These are phyloP conservation scores for Remersonia thermophila DNA, from an alignment of 2,329 filamentous ascomycete species.

Conservation along the genomic window DNA sequence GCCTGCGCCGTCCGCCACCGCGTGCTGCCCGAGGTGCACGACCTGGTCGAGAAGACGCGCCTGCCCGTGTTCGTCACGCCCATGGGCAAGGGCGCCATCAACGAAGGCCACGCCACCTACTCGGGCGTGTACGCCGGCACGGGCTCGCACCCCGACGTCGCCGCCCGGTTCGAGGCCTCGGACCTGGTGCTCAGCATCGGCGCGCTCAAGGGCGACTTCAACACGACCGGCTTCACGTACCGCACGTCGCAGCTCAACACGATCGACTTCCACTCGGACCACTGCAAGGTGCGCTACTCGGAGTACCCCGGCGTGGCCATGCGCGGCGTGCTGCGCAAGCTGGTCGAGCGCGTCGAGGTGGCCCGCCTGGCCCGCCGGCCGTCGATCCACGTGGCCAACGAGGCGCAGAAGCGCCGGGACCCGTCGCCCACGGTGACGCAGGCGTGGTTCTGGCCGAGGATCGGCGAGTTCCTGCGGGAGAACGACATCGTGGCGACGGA, in stretches of 20 bases:
- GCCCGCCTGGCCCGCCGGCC: constrained; percentile 41
- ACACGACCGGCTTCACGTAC: constrained; percentile 74
- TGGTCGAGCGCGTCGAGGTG: constrained; percentile 48
- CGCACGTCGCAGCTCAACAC: constrained; percentile 63
- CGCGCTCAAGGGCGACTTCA: constrained; percentile 56
- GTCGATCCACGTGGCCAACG: constrained; percentile 42
- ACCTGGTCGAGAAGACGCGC: constrained; percentile 58
- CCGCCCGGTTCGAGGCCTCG: constrained; percentile 51
- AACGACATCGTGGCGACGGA: constrained; percentile 75
- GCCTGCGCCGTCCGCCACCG: constrained; percentile 70
- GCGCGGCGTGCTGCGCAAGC: constrained; percentile 62
- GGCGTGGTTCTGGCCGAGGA: constrained; percentile 63
- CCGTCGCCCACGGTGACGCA: constrained; percentile 45
- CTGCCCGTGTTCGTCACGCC: constrained; percentile 79
- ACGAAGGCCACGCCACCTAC: constrained; percentile 64
- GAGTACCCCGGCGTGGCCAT: constrained; percentile 68
- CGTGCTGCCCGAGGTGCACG: constrained; percentile 59
- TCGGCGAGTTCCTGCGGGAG: constrained; percentile 53
- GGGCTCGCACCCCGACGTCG: constrained; percentile 54
- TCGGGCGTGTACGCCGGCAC: constrained; percentile 78
- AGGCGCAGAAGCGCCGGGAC: constrained; percentile 30
- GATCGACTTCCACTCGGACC: constrained; percentile 69
- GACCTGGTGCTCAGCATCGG: constrained; percentile 63
- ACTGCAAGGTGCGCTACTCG: constrained; percentile 62
- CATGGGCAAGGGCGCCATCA: constrained; percentile 77